These are phyloP conservation scores for Paramecium octaurelia DNA, from an alignment of 73 alveolate genomes.

Conservation along the genomic window DNA sequence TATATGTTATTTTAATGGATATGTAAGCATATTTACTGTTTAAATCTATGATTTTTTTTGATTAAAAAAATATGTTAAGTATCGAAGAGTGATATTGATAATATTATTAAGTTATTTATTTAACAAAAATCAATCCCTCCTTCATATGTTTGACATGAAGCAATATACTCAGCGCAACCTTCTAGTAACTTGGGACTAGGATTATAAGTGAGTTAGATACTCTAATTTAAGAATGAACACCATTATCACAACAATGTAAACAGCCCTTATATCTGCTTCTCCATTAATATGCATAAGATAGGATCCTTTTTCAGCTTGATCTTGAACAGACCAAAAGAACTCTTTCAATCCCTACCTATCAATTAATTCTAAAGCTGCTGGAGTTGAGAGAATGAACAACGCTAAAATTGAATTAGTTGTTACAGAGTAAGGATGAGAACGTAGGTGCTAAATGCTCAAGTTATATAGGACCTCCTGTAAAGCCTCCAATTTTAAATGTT, in stretches of 20 bases:
- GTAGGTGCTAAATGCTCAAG: not conserved
- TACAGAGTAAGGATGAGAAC: not conserved
- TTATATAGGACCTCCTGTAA: not conserved
- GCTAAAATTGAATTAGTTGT: not conserved
- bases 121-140: slow-evolving; percentile 81
- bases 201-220: not conserved
- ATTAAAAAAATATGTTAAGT: not conserved
- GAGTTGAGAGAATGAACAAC: not conserved
- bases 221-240: slow-evolving; percentile 78
- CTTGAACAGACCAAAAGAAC: slow-evolving; percentile 76
- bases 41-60: too few species aligned
- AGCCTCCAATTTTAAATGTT: not conserved
- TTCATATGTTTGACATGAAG: slow-evolving; percentile 94
- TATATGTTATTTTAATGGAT: too few species aligned
- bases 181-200: slow-evolving; percentile 67
- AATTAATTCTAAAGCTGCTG: slow-evolving; percentile 53
- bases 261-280: slow-evolving; percentile 96
- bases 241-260: slow-evolving; percentile 90
- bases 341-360: slow-evolving; percentile 84
- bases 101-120: too few species aligned
- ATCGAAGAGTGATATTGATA: too few species aligned
- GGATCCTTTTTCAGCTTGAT: slow-evolving; percentile 77
- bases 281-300: slow-evolving; percentile 91
- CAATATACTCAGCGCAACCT: slow-evolving; percentile 87
- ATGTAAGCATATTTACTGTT: too few species aligned